Percentiles rank a stretch among this genome's conserved stretches.
These are phyloP conservation scores for Alternaria angustiovoidea DNA, from an alignment of 2,329 filamentous ascomycete species.

Conservation along the genomic window DNA sequence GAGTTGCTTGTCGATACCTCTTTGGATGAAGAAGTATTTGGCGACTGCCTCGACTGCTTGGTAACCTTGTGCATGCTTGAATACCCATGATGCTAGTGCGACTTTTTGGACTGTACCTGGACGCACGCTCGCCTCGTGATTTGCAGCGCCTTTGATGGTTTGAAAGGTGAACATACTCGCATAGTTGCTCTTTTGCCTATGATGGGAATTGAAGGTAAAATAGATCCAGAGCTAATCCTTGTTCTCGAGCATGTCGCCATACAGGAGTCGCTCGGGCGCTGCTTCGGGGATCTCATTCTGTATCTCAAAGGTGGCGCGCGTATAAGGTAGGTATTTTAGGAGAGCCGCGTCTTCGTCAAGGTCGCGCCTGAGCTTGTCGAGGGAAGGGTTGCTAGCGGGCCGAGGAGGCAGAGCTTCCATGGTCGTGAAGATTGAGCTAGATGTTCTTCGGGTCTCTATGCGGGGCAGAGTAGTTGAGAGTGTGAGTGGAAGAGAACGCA, in stretches of 20 bases:
- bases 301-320: not conserved
- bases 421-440: not conserved
- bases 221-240: not conserved
- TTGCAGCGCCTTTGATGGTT: not conserved
- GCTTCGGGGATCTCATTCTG: not conserved
- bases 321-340: not conserved
- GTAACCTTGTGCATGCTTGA: conserved; percentile 2
- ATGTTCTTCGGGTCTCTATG: not conserved
- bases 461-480: not conserved
- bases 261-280: not conserved
- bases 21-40: conserved; percentile 10
- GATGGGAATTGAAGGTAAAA: not conserved
- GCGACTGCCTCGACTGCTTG: conserved; percentile 4
- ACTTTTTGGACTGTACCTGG: not conserved
- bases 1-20: not conserved
- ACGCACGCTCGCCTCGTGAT: not conserved
- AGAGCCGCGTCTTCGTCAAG: not conserved
- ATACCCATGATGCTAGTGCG: not conserved
- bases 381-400: not conserved
- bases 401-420: not conserved
- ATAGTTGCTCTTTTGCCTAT: not conserved
- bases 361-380: not conserved
- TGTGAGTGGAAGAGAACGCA: not conserved
- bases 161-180: not conserved
- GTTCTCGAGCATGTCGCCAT: not conserved